Percentiles rank a stretch among this genome's conserved stretches.
Conservation (phyloP, 2,329 filamentous ascomycete species). For the Fusarium begoniae region DNA sequence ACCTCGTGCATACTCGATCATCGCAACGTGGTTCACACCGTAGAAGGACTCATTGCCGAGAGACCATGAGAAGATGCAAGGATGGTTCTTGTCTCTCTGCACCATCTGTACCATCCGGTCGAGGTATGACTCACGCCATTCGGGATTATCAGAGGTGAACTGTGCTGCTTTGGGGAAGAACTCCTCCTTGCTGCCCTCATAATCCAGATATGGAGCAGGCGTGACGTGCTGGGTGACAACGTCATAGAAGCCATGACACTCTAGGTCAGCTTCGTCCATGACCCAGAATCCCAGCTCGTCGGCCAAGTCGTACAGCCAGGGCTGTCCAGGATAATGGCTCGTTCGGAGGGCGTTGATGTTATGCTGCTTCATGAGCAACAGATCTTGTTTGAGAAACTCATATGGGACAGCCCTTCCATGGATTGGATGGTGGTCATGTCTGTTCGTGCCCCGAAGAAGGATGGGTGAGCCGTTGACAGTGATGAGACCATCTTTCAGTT, state of each 20-base stretch:
- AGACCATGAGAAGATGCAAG: constrained; percentile 11
- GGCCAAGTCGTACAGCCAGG: constrained; percentile 7
- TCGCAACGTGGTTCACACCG: constrained; percentile 1
- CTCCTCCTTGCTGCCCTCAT: constrained; percentile 14
- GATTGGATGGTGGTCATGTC: constrained; percentile 3
- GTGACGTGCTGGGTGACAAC: constrained; percentile 7
- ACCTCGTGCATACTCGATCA: constrained; percentile 12
- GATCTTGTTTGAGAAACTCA: constrained; percentile 9
- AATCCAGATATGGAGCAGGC: constrained; percentile 5
- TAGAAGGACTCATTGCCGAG: constrained; percentile 12
- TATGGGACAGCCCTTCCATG: constrained; percentile 7
- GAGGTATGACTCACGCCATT: not conserved
- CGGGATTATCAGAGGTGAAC: constrained; percentile 6
- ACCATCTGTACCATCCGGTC: constrained; percentile 12
- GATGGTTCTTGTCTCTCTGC: constrained; percentile 12
- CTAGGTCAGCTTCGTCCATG: constrained; percentile 13
- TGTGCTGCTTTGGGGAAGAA: constrained; percentile 13
- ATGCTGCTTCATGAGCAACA: constrained; percentile 13
- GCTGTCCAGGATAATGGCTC: constrained; percentile 1
- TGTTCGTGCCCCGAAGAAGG: not conserved
- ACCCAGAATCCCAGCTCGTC: constrained; percentile 15
- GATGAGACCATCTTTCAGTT: not conserved
- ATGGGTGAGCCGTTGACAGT: not conserved
- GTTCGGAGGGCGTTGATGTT: constrained; percentile 16
- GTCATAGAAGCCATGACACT: constrained; percentile 9